A percentile compares a stretch with the other conserved stretches of the same genome.
phyloP scores from a whole-genome alignment of 768 basidiomycete species.

The Imleria badia region DNA sequence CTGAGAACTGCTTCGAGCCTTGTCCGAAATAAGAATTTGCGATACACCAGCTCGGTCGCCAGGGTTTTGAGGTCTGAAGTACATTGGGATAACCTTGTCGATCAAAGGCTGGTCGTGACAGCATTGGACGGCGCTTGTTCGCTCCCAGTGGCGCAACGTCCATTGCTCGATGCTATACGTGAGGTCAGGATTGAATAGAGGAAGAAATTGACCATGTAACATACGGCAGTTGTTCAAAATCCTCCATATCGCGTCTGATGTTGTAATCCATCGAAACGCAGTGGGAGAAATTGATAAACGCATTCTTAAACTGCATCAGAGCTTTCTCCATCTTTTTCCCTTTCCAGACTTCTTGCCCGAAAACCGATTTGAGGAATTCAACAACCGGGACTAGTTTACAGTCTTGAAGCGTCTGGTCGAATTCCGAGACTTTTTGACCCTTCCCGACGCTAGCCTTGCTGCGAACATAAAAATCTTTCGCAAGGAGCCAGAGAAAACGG shows the following conservation, averaged over 20 bases:
- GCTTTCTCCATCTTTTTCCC: too few relatives aligned
- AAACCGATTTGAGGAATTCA: background rate
- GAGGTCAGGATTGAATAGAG: background rate
- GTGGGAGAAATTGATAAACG: background rate
- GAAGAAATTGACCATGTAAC: background rate
- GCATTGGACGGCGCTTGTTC: background rate
- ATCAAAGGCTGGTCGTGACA: background rate
- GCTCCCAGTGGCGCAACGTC: background rate
- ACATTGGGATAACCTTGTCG: background rate
- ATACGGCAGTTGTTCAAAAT: background rate
- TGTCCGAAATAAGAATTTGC: conserved; percentile 1
- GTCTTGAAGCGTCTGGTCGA: background rate
- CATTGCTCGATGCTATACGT: background rate
- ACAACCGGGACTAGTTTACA: background rate
- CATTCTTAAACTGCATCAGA: background rate
- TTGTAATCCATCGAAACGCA: background rate
- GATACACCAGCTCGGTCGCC: background rate
- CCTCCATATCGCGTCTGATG: background rate
- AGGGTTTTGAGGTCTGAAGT: background rate
- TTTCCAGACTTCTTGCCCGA: background rate
- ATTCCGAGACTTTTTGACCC: too few relatives aligned
- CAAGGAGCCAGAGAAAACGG: conserved; percentile 5
- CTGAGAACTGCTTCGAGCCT: background rate
- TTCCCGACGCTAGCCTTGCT: background rate
- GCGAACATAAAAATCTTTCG: conserved; percentile 5